Conservation (phyloP, 2,329 filamentous ascomycete species). For the Pseudomassariella vexata region DNA sequence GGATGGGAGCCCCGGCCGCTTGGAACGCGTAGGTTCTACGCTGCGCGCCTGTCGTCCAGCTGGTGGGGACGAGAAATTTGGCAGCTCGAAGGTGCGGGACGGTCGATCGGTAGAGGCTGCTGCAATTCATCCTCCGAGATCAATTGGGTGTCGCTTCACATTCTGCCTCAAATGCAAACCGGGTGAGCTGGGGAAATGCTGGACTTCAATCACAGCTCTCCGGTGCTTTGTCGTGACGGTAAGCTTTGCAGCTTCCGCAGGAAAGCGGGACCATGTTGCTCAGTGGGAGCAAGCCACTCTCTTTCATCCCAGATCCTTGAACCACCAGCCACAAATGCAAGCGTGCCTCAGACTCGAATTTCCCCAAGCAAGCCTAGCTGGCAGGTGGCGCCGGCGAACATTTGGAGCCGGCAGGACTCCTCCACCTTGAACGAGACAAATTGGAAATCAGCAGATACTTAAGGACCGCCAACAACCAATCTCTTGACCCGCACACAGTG, state of each 20-base stretch:
- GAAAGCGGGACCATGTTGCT: too few relatives aligned
- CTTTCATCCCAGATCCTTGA: too few relatives aligned
- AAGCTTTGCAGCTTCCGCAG: conserved; percentile 1
- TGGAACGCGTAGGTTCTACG: conserved; percentile 69
- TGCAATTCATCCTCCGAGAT: conserved; percentile 21
- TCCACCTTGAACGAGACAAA: too few relatives aligned
- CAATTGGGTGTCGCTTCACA: conserved; percentile 15
- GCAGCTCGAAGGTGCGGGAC: conserved; percentile 10
- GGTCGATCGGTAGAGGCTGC: conserved; percentile 14
- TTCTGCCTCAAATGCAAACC: conserved; percentile 10
- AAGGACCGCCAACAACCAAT: too few relatives aligned
- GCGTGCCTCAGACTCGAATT: too few relatives aligned
- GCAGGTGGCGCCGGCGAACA: too few relatives aligned
- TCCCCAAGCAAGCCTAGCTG: too few relatives aligned
- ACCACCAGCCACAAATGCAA: too few relatives aligned
- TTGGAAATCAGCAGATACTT: too few relatives aligned
- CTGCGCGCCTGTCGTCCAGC: conserved; percentile 5
- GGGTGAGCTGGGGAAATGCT: not conserved
- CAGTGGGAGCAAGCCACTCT: too few relatives aligned
- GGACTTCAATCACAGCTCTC: not conserved
- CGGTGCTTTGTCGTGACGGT: not conserved
- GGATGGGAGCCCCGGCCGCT: conserved; percentile 67
- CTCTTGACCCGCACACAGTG: too few relatives aligned
- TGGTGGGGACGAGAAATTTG: conserved; percentile 1
- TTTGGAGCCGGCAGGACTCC: too few relatives aligned